Conservation (phyloP, 176 grass and related monocot genomes). For the Triticum monococcum region DNA sequence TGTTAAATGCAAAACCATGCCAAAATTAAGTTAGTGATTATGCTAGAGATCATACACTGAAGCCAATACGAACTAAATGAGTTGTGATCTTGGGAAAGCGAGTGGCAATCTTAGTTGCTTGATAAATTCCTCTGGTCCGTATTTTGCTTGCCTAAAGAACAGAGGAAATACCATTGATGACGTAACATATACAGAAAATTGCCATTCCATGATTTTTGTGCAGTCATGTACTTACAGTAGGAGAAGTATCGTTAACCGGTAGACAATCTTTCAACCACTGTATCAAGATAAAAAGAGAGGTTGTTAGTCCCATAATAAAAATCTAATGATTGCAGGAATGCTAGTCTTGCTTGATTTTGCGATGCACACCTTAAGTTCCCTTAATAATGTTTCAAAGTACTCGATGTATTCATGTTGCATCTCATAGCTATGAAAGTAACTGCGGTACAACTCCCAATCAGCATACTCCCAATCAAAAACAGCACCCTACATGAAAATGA, state of each 20-base stretch:
- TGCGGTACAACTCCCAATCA: not conserved
- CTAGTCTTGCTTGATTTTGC: conserved; percentile 3
- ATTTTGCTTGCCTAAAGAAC: conserved; percentile 13
- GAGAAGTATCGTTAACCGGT: not conserved
- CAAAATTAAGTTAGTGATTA: not conserved
- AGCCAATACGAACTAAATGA: not conserved
- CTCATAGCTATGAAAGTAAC: conserved; percentile 4
- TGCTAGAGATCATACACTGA: not conserved
- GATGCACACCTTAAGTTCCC: conserved; percentile 13
- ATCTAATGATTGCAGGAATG: not conserved
- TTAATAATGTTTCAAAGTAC: conserved; percentile 14
- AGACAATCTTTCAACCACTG: conserved; percentile 36
- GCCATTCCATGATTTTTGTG: not conserved
- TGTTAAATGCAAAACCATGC: conserved; percentile 3
- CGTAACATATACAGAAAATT: not conserved
- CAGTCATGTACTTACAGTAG: conserved; percentile 18
- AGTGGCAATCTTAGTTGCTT: conserved; percentile 33
- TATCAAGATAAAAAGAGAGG: not conserved
- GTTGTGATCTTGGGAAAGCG: conserved; percentile 3
- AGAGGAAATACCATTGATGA: not conserved
- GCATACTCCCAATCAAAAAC: not conserved
- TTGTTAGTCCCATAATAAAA: not conserved
- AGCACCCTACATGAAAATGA: not conserved
- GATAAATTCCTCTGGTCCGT: conserved; percentile 15
- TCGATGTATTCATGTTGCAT: conserved; percentile 14